Evolutionary conservation across 2,329 filamentous ascomycete genomes (phyloP).

Genomic region (Exophiala dermatitidis): DNA sequence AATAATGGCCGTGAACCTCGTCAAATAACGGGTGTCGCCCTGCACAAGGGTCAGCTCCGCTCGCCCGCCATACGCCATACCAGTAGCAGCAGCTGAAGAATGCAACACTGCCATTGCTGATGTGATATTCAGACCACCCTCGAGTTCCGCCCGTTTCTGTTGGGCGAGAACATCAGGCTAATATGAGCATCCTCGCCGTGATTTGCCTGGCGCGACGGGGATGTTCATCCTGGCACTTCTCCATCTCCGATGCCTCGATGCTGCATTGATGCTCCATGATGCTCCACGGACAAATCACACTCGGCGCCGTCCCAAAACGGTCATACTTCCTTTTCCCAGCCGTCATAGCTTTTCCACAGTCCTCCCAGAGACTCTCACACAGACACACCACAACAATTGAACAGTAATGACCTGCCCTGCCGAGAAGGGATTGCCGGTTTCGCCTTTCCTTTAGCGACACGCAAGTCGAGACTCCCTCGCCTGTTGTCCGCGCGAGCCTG

Average conservation of each 20-base stretch:
- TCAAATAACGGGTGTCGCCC: too few species aligned
- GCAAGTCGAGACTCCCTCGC: not conserved
- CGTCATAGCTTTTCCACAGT: too few species aligned
- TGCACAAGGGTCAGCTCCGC: not conserved
- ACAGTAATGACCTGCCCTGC: too few species aligned
- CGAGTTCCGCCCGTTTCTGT: not conserved
- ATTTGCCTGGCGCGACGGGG: too few species aligned
- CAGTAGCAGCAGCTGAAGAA: not conserved
- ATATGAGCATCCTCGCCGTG: not conserved
- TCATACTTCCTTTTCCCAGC: not conserved
- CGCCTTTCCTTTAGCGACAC: not conserved
- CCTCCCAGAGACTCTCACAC: not conserved
- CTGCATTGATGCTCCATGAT: conserved; percentile 2
- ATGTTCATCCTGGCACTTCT: not conserved
- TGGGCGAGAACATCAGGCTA: not conserved
- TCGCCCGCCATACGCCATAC: not conserved
- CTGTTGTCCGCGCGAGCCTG: not conserved
- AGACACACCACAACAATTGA: not conserved
- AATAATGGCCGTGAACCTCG: too few species aligned
- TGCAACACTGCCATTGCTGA: not conserved
- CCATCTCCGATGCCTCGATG: not conserved
- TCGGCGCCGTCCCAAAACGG: not conserved
- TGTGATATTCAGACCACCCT: not conserved
- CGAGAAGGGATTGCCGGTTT: not conserved
- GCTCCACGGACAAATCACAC: not conserved